Base-by-base conservation (phyloP, 164 flowering plant species). In the Berberis vulgaris region DNA sequence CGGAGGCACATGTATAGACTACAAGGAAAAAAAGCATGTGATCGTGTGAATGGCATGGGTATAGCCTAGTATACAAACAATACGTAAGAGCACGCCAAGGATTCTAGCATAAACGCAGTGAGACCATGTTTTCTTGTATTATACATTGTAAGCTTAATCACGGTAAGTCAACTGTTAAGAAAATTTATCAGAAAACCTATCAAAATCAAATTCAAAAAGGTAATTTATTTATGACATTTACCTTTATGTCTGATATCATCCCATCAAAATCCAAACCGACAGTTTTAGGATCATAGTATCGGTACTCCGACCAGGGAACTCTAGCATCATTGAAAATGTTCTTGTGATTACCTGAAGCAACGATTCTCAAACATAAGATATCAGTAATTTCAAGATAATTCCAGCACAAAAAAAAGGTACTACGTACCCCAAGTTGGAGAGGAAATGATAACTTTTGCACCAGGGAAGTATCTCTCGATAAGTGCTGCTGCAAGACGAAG, bases 231-330 rank as follows among this genome's bases (percentile, higher is more conserved):
- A 26, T 26, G 26, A 26, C 26, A 26, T 26, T 26, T 64, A 91
- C 98, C 97, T 94, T 90, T 64, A 94, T 87, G 70, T 94, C 97
- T 5, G 91, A 64, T 64, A 94, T 83, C 99, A 94, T 88, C 68
- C 99, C 97, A 62, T 90, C 93, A 82, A 94, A 94, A 76, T 90
- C 98, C 74, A 94, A 78, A 49, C 96, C 98, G 74, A 94, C 93
- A 49, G 97, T 94, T 69, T 83, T 87, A 40, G 97, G 97, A 65
- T 94, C 93, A 76, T 90, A 94, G 70, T 94, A 94, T 52, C 91
- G 82, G 72, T 94, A 94, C 58, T 94, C 97, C 53, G 96, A 86
- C 98, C 98, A 94, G 63, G 95, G 96, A 76, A 94, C 98, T 79
- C 84, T 72, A 54, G 98, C 87, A 83, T 94, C 97, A 78, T 94